Evolutionary conservation across 345 rosid genomes (phyloP), one percentile per base, ranked within the genome.

Genomic region (Iberis pinnata): DNA sequence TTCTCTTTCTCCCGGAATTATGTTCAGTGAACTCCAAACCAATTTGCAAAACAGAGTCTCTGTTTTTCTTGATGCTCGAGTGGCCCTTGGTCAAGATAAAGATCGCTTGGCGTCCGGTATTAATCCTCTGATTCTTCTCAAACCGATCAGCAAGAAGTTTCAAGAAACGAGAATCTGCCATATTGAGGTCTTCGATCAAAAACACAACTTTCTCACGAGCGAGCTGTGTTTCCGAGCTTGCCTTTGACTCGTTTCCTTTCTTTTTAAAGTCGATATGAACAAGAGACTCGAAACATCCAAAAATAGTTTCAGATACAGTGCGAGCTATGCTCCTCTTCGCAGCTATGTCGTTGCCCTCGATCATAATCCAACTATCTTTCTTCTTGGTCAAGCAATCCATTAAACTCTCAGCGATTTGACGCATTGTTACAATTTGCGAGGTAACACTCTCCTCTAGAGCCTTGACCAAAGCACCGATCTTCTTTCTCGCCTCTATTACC

Each of bases 251-350:
- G 17, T 10, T 44, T 1, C 68, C 56, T 45, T 38, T 73, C 54
- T 52, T 80, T 65, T 68, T 70, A 71, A 69, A 67, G 63, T 76
- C 70, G 53, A 83, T 53, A 31, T 65, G 60, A 26, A 85, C 46
- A 8, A 89, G 76, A 27, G 60, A 65, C 33, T 80, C 92, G n/a
- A 74, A 40, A 12, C 83, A 78, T 13, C 89, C 89, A 6, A 68
- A 66, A 16, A 85, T 49, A 13, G 75, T 68, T 45, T 79, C 89
- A 9, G 93, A 76, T 58, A 80, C 74, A 1, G 75, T 73, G 45
- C 66, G 75, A 18, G 88, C 95, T 57, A 89, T 49, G 68, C 83
- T 80, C 65, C 81, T 78, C 69, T 83, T 83, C 11, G 89, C 88
- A 0, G 70, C 20, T 0, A 59, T 55, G 70, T 86, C 97, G 44